Base-by-base conservation (phyloP, 2,329 filamentous ascomycete species). In the Sphaceloma murrayae region DNA sequence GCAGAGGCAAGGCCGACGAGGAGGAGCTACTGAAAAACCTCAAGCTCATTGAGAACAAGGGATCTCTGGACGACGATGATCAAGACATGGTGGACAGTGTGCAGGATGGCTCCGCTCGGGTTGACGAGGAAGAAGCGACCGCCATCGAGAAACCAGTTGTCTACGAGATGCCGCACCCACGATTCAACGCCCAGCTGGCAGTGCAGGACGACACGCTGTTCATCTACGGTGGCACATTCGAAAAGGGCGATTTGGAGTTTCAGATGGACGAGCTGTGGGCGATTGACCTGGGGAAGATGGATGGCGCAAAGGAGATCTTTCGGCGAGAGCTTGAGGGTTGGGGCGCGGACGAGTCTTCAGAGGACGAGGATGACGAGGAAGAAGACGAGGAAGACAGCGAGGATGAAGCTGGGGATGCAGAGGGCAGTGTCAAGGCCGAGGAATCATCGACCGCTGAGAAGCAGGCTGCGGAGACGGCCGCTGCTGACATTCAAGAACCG, bases 221-320 rank as follows among this genome's bases (percentile, higher is more conserved):
- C 64, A 85, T 96, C 44, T 96, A 93, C 57, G 88, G 91, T 21
- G 91, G 91, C 13, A 98, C 89, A 0, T 95, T 83, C 56, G 91
- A 98, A 59, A 91, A 94, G 59, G 89, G 85, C 13, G 91, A 98
- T 56, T 76, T 85, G 16, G 91, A 98, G 62, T 94, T 84, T 56
- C 96, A 88, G 0, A 94, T 96, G 62, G 88, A 95, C 54, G 91
- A 98, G 56, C 71, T 98, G 63, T 93, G 93, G 64, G 81, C 86
- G 2, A 79, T 96, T 48, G 87, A 98, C 56, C 70, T 98, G n/a
- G 88, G 82, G 48, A 95, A 94, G 63, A 72, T 98, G 49, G 87
- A 96, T 54, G 91, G 91, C 3, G 89, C 91, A 52, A 89, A 87
- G 60, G 83, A 95, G 63, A 76, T 96, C 36, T 96, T 89, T 67